These are phyloP conservation scores for Phyllosticta citrichinensis DNA, from an alignment of 2,329 filamentous ascomycete species.

Conservation along the genomic window DNA sequence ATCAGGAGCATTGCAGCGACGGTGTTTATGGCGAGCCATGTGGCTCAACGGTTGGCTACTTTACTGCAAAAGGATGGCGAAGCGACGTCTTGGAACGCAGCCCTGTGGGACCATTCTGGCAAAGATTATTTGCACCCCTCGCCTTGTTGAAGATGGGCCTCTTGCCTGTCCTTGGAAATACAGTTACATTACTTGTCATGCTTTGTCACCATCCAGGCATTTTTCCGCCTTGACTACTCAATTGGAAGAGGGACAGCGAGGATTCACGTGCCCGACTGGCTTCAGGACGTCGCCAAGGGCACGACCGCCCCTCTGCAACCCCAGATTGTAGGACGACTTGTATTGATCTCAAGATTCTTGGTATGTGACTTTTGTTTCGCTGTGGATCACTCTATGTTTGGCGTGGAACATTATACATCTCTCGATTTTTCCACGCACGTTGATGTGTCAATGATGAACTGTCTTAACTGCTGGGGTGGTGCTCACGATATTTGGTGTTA, in stretches of 20 bases:
- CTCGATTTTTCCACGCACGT: no score
- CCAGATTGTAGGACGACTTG: background rate
- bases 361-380: no score
- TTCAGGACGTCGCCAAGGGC: background rate
- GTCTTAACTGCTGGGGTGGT: no score
- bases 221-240: background rate
- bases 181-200: background rate
- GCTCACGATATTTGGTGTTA: no score
- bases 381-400: no score
- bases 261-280: background rate
- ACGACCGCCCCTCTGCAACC: background rate
- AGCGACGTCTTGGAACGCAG: background rate
- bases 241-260: background rate
- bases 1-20: constrained; percentile 7
- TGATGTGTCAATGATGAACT: no score
- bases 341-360: no score
- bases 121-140: background rate
- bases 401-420: no score
- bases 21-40: background rate
- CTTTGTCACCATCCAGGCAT: background rate
- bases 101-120: background rate
- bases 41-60: background rate
- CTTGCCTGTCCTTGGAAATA: background rate
- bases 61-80: background rate
- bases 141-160: background rate